Base-by-base conservation (phyloP, 768 basidiomycete genomes). In the Termitomyces sp. region DNA sequence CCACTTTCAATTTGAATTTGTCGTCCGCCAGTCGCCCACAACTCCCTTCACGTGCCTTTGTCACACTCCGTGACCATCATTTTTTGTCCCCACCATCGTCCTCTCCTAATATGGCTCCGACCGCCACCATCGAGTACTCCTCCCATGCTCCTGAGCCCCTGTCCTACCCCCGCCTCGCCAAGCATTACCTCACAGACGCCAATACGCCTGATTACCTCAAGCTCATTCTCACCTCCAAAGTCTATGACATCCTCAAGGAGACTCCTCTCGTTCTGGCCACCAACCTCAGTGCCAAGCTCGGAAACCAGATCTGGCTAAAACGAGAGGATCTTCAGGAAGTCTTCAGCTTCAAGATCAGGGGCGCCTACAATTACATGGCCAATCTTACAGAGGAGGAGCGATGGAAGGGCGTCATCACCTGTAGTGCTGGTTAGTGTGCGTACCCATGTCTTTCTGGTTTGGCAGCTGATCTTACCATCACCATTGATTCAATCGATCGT, bases 281-380 rank as follows among this genome's bases (percentile, higher is more conserved):
- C 18, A 93, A 92, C 70, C 84, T 99, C 22, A 96, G 93, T 67
- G 76, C 89, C 63, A 87, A 90, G 63, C 80, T 98, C 1, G 97
- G 97, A 1, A 94, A 94, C 71, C 85, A 96, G 66, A 90, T 99
- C 74, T 96, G 90, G 87, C 84, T 99, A 61, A 99, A 99, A 76
- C 86, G 97, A 28, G 97, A 99, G 74, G 97, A 99, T 69, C 82
- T 97, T 2, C 96, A 98, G 50, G 90, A 94, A 69, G 97, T 99
- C 20, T 99, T 99, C 74, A 96, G 93, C 73, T 99, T 99, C 87
- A 99, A 99, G 72, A 95, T 98, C 51, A 83, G 97, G 5, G 97
- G 97, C 24, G 97, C 97, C 36, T 99, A 97, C 79, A 99, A 99
- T 74, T 92, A 97, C 69, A 99, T 99, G 96, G 93, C 93, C 22